Evolutionary conservation across 2,329 filamentous ascomycete species (phyloP), one percentile per base, ranked within the genome.

Genomic region (Colletotrichum tropicicola): DNA sequence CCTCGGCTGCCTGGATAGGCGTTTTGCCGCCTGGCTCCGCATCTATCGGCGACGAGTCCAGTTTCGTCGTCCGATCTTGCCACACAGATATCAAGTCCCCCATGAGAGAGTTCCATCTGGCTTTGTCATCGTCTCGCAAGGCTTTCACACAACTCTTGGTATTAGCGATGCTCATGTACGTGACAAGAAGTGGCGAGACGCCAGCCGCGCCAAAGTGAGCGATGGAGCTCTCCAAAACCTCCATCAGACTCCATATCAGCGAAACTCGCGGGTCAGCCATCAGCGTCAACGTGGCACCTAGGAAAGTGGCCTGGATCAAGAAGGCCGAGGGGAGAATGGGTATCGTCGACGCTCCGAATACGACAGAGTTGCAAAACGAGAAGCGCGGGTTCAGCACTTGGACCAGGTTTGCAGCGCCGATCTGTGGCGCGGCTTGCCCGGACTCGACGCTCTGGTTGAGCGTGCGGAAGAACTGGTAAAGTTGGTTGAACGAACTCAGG

Each of bases 401-500:
- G 2, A 76, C 75, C 27, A 80, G 70, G 28, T 74, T 71, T 43
- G 75, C 73, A 10, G 74, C 47, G 39, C 68, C 56, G 6, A 61
- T 47, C n/a, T 59, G 43, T 15, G 54, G 48, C 12, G 43, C 30
- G 52, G 58, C 71, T 54, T 19, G 67, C 64, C 43, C 72, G 54
- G 32, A 71, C 63, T 39, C 74, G 19, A 43, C 68, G 52, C 55
- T 61, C 41, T 69, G 72, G 8, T 72, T 70, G 54, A 80, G 73
- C 8, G 78, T 72, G 60, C 73, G 75, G 55, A 78, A 74, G 37
- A 83, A 77, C 4, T 73, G 69, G 64, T 77, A 79, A 2, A 83
- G 70, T 64, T 82, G 80, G 59, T 79, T 81, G 60, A 83, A 80
- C 1, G 77, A 79, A 39, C 74, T 76, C n/a, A 80, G 59, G 4